Percentiles rank a stretch among this genome's conserved stretches.
Conservation (phyloP, 176 grass and related monocot genomes). For the Alopecurus myosuroides region DNA sequence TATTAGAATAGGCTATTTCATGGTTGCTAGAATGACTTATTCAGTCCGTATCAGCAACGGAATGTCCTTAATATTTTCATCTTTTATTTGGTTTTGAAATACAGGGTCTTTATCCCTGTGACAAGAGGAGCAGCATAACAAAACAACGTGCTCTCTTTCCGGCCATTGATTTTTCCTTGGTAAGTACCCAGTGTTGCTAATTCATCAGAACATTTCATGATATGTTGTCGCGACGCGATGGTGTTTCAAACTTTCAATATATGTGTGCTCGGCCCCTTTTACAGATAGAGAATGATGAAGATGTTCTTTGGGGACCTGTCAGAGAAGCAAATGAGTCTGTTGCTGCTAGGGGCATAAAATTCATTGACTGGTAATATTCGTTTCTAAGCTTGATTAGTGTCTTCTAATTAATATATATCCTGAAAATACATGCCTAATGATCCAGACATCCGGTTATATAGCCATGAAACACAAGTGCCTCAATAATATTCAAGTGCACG, state of each 20-base stretch:
- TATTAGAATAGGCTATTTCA: not conserved
- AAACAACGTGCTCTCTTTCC: conserved; percentile 70
- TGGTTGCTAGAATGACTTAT: not conserved
- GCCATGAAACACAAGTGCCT: not conserved
- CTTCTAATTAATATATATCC: no score
- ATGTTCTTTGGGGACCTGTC: no score
- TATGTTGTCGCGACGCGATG: not conserved
- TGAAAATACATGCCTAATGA: not conserved
- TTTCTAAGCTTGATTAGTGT: not conserved
- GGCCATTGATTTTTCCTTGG: conserved; percentile 91
- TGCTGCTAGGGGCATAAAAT: no score
- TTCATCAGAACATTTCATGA: not conserved
- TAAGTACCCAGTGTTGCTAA: conserved; percentile 27
- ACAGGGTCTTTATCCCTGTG: conserved; percentile 83
- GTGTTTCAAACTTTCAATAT: not conserved
- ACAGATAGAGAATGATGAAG: no score
- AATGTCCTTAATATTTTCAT: not conserved
- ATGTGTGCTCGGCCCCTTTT: not conserved
- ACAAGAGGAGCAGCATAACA: conserved; percentile 83
- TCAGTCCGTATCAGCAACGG: not conserved
- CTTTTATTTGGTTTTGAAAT: conserved; percentile 11
- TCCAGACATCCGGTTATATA: not conserved
- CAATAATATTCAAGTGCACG: not conserved
- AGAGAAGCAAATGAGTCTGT: no score
- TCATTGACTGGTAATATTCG: no score